phyloP scores from a whole-genome alignment of 495 filamentous ascomycete genomes.

The Penicillium steckii region DNA sequence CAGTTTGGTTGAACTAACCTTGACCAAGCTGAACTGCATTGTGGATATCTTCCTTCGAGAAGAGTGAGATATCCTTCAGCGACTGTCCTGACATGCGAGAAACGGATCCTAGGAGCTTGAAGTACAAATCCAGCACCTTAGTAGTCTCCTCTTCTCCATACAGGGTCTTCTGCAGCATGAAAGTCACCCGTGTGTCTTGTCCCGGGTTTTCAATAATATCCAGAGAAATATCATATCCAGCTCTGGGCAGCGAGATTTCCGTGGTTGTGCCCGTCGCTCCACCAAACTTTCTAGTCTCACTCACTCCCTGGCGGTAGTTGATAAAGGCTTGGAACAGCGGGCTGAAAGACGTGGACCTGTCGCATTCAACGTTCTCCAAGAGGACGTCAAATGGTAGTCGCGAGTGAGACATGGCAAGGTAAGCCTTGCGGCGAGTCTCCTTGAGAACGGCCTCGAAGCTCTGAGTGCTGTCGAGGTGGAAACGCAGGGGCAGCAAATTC shows the following conservation, averaged over 20 bases:
- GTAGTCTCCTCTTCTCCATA: conserved; percentile 9
- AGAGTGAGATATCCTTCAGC: neutral
- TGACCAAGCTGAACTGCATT: neutral
- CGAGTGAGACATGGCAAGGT: conserved; percentile 24
- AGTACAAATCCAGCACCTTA: conserved; percentile 19
- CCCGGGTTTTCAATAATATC: conserved; percentile 3
- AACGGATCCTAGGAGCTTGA: neutral
- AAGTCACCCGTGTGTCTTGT: neutral
- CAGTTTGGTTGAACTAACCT: neutral
- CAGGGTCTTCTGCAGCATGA: conserved; percentile 4
- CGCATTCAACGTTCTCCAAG: conserved; percentile 28
- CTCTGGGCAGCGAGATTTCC: conserved; percentile 17
- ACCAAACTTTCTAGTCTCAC: neutral
- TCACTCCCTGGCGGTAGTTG: conserved; percentile 31
- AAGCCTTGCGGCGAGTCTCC: conserved; percentile 15
- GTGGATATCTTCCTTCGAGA: neutral
- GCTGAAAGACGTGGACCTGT: conserved; percentile 22
- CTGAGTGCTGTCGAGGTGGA: conserved; percentile 14
- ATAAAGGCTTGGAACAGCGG: conserved; percentile 40
- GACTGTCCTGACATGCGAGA: neutral
- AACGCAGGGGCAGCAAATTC: conserved; percentile 47
- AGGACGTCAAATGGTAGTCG: conserved; percentile 42
- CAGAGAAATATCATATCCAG: conserved; percentile 35
- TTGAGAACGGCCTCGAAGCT: conserved; percentile 11
- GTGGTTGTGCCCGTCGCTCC: no score